A percentile compares a stretch with the other conserved stretches of the same genome.
phyloP scores from a whole-genome alignment of 176 grass and related monocot species.

The Cenchrus purpureus region DNA sequence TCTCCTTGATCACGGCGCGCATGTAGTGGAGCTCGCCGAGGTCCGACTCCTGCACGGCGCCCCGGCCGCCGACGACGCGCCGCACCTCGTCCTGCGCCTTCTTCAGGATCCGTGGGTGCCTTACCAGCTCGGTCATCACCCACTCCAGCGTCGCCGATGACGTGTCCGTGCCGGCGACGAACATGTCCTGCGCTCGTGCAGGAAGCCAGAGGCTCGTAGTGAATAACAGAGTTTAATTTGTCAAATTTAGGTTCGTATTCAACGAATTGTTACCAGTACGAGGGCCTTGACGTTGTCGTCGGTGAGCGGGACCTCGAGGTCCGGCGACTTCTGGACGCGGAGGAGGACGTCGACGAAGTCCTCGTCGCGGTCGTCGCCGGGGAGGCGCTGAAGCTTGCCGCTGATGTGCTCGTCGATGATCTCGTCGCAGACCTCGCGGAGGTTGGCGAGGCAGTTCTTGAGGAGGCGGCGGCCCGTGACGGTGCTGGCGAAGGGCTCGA shows the following conservation, averaged over 20 bases:
- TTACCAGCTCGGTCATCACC: neutral
- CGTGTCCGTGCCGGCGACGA: neutral
- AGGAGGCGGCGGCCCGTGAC: too few relatives aligned
- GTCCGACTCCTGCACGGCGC: neutral
- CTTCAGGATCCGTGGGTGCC: neutral
- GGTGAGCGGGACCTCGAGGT: neutral
- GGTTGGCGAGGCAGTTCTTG: neutral
- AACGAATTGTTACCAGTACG: neutral
- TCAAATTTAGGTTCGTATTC: too few relatives aligned
- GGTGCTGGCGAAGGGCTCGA: too few relatives aligned
- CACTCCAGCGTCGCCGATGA: neutral
- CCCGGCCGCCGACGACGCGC: neutral
- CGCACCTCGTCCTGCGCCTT: neutral
- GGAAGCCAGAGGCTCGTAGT: too few relatives aligned
- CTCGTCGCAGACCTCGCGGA: neutral
- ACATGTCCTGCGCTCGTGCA: neutral
- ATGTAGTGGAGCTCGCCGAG: neutral
- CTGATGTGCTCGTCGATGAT: neutral
- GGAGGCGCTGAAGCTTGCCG: neutral
- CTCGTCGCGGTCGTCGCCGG: neutral
- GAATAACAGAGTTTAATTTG: too few relatives aligned
- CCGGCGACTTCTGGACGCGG: neutral
- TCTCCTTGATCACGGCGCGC: neutral
- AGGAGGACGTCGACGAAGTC: neutral
- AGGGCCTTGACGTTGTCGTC: neutral